Conservation (phyloP, 306 rosid species). For the Cercis canadensis region DNA sequence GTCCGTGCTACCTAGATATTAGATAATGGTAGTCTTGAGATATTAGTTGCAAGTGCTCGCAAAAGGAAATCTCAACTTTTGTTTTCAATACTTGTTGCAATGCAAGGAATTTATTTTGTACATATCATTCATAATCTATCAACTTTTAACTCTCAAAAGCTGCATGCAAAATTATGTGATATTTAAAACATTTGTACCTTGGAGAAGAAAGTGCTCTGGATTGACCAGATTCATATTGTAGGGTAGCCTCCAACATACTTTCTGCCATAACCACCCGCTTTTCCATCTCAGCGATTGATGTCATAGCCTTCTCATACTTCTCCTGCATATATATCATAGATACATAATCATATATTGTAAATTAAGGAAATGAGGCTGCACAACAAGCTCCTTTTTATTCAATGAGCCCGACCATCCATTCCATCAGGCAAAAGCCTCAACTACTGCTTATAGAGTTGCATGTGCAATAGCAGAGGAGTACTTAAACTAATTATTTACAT, state of each 20-base stretch:
- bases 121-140: neutral
- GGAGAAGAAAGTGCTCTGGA: conserved; percentile 79
- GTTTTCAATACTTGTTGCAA: too few species aligned
- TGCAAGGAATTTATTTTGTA: neutral
- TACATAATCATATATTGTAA: conserved; percentile 44
- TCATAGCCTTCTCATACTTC: conserved; percentile 81
- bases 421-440: conserved; percentile 14
- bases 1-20: too few species aligned
- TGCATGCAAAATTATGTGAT: conserved; percentile 21
- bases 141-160: conserved; percentile 24
- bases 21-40: conserved; percentile 18
- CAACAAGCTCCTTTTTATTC: conserved; percentile 1
- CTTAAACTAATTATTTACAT: neutral
- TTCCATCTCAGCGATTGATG: conserved; percentile 72
- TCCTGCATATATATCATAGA: conserved; percentile 66
- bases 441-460: conserved; percentile 2
- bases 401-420: conserved; percentile 11
- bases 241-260: conserved; percentile 91
- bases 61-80: neutral
- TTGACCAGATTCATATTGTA: conserved; percentile 98
- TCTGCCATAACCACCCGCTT: conserved; percentile 87
- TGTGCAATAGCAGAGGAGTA: conserved; percentile 7
- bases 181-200: conserved; percentile 51
- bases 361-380: conserved; percentile 29
- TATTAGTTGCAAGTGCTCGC: conserved; percentile 21